Conservation (phyloP, 2,329 filamentous ascomycete genomes). For the Trichoderma pleuroti region DNA sequence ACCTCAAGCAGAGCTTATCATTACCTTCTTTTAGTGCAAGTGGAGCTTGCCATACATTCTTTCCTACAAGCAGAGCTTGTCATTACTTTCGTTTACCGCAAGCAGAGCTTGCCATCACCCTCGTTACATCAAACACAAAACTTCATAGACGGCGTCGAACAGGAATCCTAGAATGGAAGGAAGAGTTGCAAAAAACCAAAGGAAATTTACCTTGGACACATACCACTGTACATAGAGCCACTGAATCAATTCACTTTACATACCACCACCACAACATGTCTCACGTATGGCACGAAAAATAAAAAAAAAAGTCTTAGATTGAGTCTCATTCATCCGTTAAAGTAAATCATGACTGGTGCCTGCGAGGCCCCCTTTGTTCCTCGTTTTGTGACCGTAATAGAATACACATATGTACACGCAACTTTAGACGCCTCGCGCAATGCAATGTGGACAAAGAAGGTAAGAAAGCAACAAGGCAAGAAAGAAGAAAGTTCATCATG, state of each 20-base stretch:
- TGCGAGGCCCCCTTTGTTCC: not conserved
- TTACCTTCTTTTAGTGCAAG: not conserved
- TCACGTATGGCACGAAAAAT: not conserved
- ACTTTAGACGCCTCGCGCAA: constrained; percentile 1
- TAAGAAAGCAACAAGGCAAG: not conserved
- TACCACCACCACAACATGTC: not conserved
- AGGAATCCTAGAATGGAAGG: not conserved
- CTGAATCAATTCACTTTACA: not conserved
- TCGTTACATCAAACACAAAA: not conserved
- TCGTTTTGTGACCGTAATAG: constrained; percentile 1
- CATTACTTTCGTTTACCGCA: not conserved
- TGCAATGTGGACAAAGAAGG: constrained; percentile 1
- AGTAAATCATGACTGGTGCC: constrained; percentile 11
- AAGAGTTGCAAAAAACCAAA: not conserved
- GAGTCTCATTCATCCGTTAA: constrained; percentile 12
- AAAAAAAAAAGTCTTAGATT: not conserved
- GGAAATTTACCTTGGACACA: not conserved
- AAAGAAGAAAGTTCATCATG: not conserved
- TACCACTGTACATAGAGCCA: not conserved
- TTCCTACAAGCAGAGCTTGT: not conserved
- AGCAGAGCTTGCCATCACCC: not conserved
- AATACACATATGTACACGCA: constrained; percentile 17
- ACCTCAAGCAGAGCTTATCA: not conserved
- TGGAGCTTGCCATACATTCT: not conserved
- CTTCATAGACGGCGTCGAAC: not conserved